Percentiles rank a stretch among this genome's conserved stretches.
These are phyloP conservation scores for Linderniella brevidens DNA, from an alignment of 257 asterid species.

Conservation along the genomic window DNA sequence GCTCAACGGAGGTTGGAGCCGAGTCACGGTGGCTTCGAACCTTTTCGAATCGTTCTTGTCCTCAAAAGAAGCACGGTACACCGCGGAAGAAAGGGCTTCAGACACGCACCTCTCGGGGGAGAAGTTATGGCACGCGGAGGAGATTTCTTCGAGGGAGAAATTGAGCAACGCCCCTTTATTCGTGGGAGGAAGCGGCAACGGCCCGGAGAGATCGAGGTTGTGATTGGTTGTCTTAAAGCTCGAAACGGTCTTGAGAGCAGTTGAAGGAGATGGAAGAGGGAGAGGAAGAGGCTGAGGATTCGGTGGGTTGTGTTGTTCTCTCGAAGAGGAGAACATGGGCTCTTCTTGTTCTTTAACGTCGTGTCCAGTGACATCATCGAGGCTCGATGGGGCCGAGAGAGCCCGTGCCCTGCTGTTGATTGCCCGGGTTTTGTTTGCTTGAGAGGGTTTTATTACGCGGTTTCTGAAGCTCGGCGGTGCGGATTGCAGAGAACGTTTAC, in stretches of 20 bases:
- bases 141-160: conserved; percentile 61
- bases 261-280: conserved; percentile 74
- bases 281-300: conserved; percentile 95
- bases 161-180: conserved; percentile 35
- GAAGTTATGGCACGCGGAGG: conserved; percentile 83
- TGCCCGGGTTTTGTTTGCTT: conserved; percentile 24
- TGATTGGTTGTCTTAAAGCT: conserved; percentile 54
- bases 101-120: conserved; percentile 82
- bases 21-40: conserved; percentile 74
- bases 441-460: conserved; percentile 35
- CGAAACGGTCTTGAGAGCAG: conserved; percentile 32
- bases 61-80: conserved; percentile 70
- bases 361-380: conserved; percentile 44
- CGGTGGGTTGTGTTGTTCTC: conserved; percentile 46
- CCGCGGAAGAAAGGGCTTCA: conserved; percentile 79
- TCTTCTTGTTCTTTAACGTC: conserved; percentile 58
- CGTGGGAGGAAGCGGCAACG: conserved; percentile 71
- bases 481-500: conserved; percentile 57
- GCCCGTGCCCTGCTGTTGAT: conserved; percentile 21
- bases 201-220: conserved; percentile 68
- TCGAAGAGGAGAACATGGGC: conserved; percentile 38
- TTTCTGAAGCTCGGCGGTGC: conserved; percentile 85
- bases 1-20: conserved; percentile 47
- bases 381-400: conserved; percentile 70
- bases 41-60: conserved; percentile 37